Evolutionary conservation across 352 stramenopile species (phyloP), one percentile per base, ranked within the genome.

Genomic region (Halophytophthora batemanensis): DNA sequence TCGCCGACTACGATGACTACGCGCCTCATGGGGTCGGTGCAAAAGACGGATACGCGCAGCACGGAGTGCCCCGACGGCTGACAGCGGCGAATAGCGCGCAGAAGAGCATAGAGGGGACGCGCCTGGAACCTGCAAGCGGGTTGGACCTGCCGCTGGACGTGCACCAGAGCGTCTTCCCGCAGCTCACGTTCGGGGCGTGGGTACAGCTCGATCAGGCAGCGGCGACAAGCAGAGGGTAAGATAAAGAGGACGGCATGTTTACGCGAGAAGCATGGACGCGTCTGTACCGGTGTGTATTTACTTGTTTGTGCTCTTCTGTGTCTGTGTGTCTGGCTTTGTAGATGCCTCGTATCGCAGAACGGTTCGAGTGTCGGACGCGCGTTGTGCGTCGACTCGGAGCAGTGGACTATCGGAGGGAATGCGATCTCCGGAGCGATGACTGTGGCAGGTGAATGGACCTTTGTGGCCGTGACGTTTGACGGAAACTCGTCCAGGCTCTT

Each of bases 311-410:
- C n/a, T n/a, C n/a, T n/a, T n/a, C n/a, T n/a, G n/a, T n/a, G n/a
- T n/a, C n/a, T n/a, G n/a, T n/a, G n/a, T n/a, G n/a, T n/a, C 52
- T 23, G 45, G 3, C 25, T n/a, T 28, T 64, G 29, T 36, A 79
- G 69, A 1, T 86, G 75, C 50, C 40, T 83, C 4, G 15, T 83
- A 5, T 86, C 75, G 0, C 71, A 83, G 57, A 59, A 69, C 37
- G 75, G 75, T 6, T 69, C 50, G 3, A 50, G 22, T 37, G 23
- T 44, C 28, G 75, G 72, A 7, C 65, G 75, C 13, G 52, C 71
- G 13, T 13, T 83, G 8, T 86, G 75, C 47, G 31, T 81, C 2
- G 21, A 64, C 11, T 38, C 28, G 22, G 71, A 67, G 0, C 50
- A 15, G 15, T 86, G 75, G 75, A n/a, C 42, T 1, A 34, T 82